Evolutionary conservation across 306 rosid species (phyloP), one percentile per base, ranked within the genome.

Genomic region (Sesbania bispinosa): DNA sequence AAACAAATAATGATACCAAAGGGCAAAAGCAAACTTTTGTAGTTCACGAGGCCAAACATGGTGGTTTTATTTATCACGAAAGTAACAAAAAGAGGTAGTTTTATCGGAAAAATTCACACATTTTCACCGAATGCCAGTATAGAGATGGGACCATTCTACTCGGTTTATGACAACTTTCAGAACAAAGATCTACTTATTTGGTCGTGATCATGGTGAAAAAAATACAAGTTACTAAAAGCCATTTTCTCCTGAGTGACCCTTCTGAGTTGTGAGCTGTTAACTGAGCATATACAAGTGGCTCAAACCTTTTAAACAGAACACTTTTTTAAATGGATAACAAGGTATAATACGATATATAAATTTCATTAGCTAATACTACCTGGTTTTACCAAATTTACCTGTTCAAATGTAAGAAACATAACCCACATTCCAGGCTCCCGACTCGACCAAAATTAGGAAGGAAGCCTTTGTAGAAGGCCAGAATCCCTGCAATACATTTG

Each of bases 401-500:
- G 96, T 84, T 95, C 99, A 61, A 91, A 75, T 47, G 85, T 78
- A 70, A 95, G 88, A 85, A 95, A 95, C 99, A 95, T 91, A 46
- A 91, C 27, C n/a, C 59, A 71, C 92, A 47, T 90, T 95, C 99
- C 97, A 91, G 39, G 84, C 78, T 79, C 99, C n/a, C 99, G 38
- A 90, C 80, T 80, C 99, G 93, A 47, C 77, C 80, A 66, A 95
- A 89, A 80, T 91, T 95, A 39, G 96, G 95, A 74, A 88, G 78
- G 79, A 95, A 95, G 69, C 99, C 99, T 82, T 95, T 95, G 62
- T 95, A 95, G 65, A 95, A 95, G 85, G 99, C 99, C 26, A 79
- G 67, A 77, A 65, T 63, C 99, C 99, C 99, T 95, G 97, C 84
- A 79, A 55, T 52, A 83, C 48, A 67, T 45, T 69, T 38, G 47